Evolutionary conservation across 2,329 filamentous ascomycete species (phyloP).

Genomic region (Talaromyces sp.): DNA sequence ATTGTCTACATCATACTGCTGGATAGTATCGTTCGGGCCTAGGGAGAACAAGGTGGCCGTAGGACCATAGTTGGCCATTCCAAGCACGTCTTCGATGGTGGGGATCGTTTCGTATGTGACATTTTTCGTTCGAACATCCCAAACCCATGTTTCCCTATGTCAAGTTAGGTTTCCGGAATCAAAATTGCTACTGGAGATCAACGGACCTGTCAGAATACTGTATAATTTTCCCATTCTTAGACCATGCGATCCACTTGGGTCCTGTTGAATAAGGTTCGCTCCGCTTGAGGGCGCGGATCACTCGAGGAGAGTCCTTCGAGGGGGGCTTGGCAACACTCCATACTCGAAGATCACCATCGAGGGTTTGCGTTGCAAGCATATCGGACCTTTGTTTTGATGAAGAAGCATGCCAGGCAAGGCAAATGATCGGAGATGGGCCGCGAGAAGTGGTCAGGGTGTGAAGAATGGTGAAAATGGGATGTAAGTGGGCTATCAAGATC

Average conservation of each 20-base stretch:
- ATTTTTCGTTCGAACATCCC: conserved; percentile 98
- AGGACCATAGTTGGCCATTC: conserved; percentile 82
- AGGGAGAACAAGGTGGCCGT: conserved; percentile 90
- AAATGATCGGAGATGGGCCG: conserved; percentile 80
- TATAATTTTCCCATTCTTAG: conserved; percentile 92
- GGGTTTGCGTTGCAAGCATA: conserved; percentile 91
- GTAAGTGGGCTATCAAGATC: conserved; percentile 80
- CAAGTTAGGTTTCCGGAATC: not conserved
- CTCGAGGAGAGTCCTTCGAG: conserved; percentile 71
- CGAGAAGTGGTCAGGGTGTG: conserved; percentile 85
- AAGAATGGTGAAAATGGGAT: conserved; percentile 88
- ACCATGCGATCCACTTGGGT: conserved; percentile 97
- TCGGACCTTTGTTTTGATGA: conserved; percentile 95
- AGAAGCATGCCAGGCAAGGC: conserved; percentile 90
- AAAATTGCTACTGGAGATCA: not conserved
- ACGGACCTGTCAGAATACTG: conserved; percentile 87
- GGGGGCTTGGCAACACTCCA: conserved; percentile 90
- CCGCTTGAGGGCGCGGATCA: conserved; percentile 80
- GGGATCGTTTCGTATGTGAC: conserved; percentile 87
- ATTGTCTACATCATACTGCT: conserved; percentile 92
- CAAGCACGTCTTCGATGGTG: conserved; percentile 74
- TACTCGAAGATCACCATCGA: conserved; percentile 86
- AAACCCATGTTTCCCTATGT: conserved; percentile 77
- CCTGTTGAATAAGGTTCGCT: conserved; percentile 65
- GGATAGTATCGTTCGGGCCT: conserved; percentile 79